Conservation (phyloP, 257 asterid species). For the Coffea eugenioides region DNA sequence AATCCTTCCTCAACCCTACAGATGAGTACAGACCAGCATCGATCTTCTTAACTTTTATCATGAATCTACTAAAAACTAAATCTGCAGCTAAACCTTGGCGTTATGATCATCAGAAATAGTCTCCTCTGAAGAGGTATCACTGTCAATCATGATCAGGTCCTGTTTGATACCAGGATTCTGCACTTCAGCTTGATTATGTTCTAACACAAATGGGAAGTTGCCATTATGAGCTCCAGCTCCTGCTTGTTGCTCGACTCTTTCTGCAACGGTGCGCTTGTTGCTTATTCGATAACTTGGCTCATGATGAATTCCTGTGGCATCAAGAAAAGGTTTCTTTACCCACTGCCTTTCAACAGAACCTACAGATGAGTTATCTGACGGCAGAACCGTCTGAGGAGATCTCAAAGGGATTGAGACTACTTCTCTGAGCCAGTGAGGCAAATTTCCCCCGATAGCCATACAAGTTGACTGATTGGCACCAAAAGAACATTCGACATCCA, state of each 20-base stretch:
- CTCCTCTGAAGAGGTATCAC: slow-evolving; percentile 80
- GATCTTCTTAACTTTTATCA: neutral
- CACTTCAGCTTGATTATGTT: slow-evolving; percentile 13
- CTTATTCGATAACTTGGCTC: slow-evolving; percentile 18
- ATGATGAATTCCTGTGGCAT: slow-evolving; percentile 17
- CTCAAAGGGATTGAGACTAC: slow-evolving; percentile 38
- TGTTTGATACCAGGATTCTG: slow-evolving; percentile 18
- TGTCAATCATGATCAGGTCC: slow-evolving; percentile 48
- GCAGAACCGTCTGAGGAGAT: slow-evolving; percentile 19
- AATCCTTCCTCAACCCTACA: neutral
- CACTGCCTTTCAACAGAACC: slow-evolving; percentile 13
- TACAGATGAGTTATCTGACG: slow-evolving; percentile 1
- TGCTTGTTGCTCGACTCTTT: slow-evolving; percentile 18
- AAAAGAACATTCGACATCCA: slow-evolving; percentile 26
- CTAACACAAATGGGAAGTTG: slow-evolving; percentile 4
- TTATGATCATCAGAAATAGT: slow-evolving; percentile 62
- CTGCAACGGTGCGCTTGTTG: slow-evolving; percentile 6
- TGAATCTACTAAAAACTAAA: slow-evolving; percentile 9
- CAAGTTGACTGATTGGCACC: slow-evolving; percentile 16
- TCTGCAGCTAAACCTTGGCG: slow-evolving; percentile 28
- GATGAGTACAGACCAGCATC: neutral
- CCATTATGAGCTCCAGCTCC: slow-evolving; percentile 14
- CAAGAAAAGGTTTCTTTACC: slow-evolving; percentile 20
- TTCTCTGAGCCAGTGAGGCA: slow-evolving; percentile 71
- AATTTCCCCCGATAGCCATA: slow-evolving; percentile 14